Base-by-base conservation (phyloP, 2,329 filamentous ascomycete genomes). In the Aspergillus japonicus region DNA sequence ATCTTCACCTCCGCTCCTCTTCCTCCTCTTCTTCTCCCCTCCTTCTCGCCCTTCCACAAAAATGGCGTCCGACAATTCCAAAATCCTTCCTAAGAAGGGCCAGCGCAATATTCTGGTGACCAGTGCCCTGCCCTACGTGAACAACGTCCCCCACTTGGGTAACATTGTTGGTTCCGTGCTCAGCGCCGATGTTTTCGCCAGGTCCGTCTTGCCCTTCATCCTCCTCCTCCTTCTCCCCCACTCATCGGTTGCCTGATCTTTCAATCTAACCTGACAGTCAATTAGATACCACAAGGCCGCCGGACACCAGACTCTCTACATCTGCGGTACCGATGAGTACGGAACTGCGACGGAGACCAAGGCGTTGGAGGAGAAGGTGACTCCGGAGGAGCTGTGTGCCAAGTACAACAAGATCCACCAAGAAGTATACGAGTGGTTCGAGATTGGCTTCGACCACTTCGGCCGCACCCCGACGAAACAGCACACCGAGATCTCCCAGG, bases 271-370 rank as follows among this genome's bases (percentile, higher is more conserved):
- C 60, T 42, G 39, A 29, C 61, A 29, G 24, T 51, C 48, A 14
- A 49, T 54, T 47, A 87, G 87, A 66, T 96, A 89, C 78, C 90
- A 89, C 79, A 91, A 91, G 76, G 88, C 90, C 48, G 86, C 91
- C 70, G 90, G 89, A 58, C 84, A 89, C 71, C 90, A 87, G 66
- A 96, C 92, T 1, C 84, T 96, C 54, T 96, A 87, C 75, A 83
- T 96, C 67, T 96, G 93, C 77, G 92, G 92, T 59, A 91, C 88
- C 54, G 94, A 97, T 80, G 91, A 98, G 78, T 98, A 97, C 76
- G 94, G 94, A 59, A 98, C 94, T 12, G 93, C 94, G 23, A 96
- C 93, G 33, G 94, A 97, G 78, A 96, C 94, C 26, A 96, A 96
- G 80, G 94, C 94, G 4, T 86, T 97, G 47, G 92, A 96, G 75